These are phyloP conservation scores for Kwoniella mangroviensis DNA, from an alignment of 768 basidiomycete genomes.

Conservation along the genomic window DNA sequence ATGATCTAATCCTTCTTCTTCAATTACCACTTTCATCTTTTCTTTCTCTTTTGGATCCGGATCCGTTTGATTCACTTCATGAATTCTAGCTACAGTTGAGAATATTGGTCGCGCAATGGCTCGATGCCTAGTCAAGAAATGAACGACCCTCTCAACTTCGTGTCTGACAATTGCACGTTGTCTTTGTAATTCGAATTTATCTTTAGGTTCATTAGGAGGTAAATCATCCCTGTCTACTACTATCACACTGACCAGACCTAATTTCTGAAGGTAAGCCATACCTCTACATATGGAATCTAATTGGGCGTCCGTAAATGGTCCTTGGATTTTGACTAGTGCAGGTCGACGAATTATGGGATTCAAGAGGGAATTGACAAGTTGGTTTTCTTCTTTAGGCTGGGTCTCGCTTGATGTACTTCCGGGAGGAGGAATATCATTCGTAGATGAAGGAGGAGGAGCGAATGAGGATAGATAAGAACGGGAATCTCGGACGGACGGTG, in stretches of 20 bases:
- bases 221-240: constrained; percentile 88
- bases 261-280: constrained; percentile 91
- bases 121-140: constrained; percentile 79
- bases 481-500: constrained; percentile 88
- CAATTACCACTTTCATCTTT: constrained; percentile 64
- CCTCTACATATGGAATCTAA: constrained; percentile 92
- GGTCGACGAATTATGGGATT: constrained; percentile 82
- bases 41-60: constrained; percentile 51
- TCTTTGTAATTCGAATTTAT: constrained; percentile 34
- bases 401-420: constrained; percentile 41
- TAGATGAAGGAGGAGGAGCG: constrained; percentile 66
- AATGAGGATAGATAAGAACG: constrained; percentile 91
- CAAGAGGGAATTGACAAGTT: constrained; percentile 63
- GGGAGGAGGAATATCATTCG: constrained; percentile 46
- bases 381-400: constrained; percentile 40
- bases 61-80: constrained; percentile 51
- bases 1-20: constrained; percentile 76
- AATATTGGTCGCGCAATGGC: constrained; percentile 85
- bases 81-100: constrained; percentile 68
- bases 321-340: constrained; percentile 94
- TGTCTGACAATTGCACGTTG: constrained; percentile 60
- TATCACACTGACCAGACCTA: constrained; percentile 93
- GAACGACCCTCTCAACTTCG: constrained; percentile 84
- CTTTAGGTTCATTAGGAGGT: constrained; percentile 40
- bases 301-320: constrained; percentile 90